Conservation (phyloP, 768 basidiomycete genomes). For the Mrakia frigida region DNA sequence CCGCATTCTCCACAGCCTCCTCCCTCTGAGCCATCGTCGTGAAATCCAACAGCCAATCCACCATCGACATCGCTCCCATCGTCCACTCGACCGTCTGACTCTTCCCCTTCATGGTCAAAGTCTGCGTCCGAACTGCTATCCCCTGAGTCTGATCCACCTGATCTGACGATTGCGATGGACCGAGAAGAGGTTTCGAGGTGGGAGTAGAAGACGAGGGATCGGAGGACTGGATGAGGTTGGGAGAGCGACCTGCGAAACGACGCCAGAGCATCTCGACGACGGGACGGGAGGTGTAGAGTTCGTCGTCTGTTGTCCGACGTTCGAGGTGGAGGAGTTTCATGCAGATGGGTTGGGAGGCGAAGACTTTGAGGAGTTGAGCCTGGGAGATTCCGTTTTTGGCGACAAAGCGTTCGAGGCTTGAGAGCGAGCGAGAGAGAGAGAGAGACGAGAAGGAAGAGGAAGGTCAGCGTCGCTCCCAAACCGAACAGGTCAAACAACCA, state of each 20-base stretch:
- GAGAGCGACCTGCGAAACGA: slow-evolving; percentile 81
- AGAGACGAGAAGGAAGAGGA: background rate
- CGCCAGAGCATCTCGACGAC: slow-evolving; percentile 93
- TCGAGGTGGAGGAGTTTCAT: slow-evolving; percentile 97
- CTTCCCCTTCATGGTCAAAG: slow-evolving; percentile 24
- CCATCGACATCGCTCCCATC: slow-evolving; percentile 76
- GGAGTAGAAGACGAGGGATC: slow-evolving; percentile 27
- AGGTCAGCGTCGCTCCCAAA: background rate
- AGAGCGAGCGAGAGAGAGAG: background rate
- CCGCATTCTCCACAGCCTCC: slow-evolving; percentile 95
- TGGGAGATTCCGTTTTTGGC: slow-evolving; percentile 97
- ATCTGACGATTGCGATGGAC: slow-evolving; percentile 26
- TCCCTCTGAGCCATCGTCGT: slow-evolving; percentile 92
- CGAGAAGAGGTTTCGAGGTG: background rate
- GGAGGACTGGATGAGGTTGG: slow-evolving; percentile 67
- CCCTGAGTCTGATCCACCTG: slow-evolving; percentile 35
- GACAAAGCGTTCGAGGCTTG: slow-evolving; percentile 88
- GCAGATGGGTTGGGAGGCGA: slow-evolving; percentile 78
- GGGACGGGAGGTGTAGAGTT: slow-evolving; percentile 89
- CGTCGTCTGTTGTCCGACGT: slow-evolving; percentile 84
- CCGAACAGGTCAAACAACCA: background rate
- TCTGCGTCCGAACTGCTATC: slow-evolving; percentile 34
- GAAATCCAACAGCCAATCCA: slow-evolving; percentile 97
- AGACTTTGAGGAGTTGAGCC: slow-evolving; percentile 83
- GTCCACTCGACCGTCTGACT: slow-evolving; percentile 50